phyloP scores from a whole-genome alignment of 2,329 filamentous ascomycete species.

The Paecilomyces sp. region DNA sequence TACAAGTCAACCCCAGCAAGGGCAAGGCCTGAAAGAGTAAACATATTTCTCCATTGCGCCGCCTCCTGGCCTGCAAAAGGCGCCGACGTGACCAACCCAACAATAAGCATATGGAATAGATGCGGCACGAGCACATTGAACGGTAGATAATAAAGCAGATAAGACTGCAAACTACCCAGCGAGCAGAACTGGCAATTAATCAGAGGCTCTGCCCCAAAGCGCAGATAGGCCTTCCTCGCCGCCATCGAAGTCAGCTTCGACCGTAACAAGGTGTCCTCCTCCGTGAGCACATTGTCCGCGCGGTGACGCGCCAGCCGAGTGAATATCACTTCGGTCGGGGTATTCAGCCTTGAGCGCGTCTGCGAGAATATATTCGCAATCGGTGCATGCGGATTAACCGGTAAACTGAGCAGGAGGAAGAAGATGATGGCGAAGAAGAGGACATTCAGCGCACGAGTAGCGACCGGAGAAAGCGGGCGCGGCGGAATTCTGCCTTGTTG shows the following conservation, averaged over 20 bases:
- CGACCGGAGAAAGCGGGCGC: constrained; percentile 25
- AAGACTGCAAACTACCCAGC: constrained; percentile 60
- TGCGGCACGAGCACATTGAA: constrained; percentile 65
- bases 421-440: constrained; percentile 47
- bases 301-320: constrained; percentile 54
- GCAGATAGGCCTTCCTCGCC: constrained; percentile 72
- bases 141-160: constrained; percentile 75
- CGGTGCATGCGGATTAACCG: constrained; percentile 53
- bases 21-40: constrained; percentile 55
- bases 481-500: constrained; percentile 21
- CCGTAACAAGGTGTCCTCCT: constrained; percentile 58
- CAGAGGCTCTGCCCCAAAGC: constrained; percentile 69
- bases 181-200: constrained; percentile 76
- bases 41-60: constrained; percentile 61
- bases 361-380: constrained; percentile 63
- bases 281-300: constrained; percentile 34
- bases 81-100: constrained; percentile 68
- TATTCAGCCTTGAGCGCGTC: constrained; percentile 77
- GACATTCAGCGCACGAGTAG: constrained; percentile 38
- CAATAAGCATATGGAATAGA: constrained; percentile 63
- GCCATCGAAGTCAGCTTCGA: constrained; percentile 63
- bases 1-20: constrained; percentile 61
- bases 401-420: constrained; percentile 57
- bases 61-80: constrained; percentile 58
- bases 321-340: constrained; percentile 78